Evolutionary conservation across 169 alveolate species (phyloP).

Genomic region (Perkinsus chesapeaki): DNA sequence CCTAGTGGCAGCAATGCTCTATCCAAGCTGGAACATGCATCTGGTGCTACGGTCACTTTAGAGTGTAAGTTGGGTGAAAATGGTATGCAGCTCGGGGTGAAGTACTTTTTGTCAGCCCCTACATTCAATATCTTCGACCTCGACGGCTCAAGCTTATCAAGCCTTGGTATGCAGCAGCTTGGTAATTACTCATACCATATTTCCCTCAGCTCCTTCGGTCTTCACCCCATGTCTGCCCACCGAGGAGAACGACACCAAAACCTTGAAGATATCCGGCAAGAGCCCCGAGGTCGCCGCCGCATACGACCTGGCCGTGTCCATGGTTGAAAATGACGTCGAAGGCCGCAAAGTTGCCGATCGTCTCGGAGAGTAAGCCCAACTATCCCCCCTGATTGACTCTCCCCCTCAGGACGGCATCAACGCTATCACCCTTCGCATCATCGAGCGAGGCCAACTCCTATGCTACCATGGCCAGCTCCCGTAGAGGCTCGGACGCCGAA

Average conservation of each 20-base stretch:
- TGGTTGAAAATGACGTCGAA: neutral
- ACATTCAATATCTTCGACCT: neutral
- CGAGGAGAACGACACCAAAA: neutral
- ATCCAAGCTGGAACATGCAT: neutral
- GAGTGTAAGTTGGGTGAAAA: neutral
- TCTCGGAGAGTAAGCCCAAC: neutral
- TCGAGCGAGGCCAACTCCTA: neutral
- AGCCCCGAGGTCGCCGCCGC: neutral
- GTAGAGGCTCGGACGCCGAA: neutral
- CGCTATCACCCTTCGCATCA: neutral
- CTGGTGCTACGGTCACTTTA: neutral
- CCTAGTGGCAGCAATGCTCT: neutral
- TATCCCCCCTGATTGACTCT: neutral
- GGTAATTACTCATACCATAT: neutral
- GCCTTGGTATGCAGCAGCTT: neutral
- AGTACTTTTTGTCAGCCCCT: neutral
- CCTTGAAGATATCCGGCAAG: neutral
- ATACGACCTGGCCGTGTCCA: neutral
- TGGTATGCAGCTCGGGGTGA: neutral
- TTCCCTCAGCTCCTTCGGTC: neutral
- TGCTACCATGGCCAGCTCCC: neutral
- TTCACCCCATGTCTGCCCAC: neutral
- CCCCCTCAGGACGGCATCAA: neutral
- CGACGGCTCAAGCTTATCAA: neutral
- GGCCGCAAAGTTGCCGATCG: neutral